Percentiles rank a stretch among this genome's conserved stretches.
Evolutionary conservation across 331 rosid genomes (phyloP).

Genomic region (Malus hybrid): DNA sequence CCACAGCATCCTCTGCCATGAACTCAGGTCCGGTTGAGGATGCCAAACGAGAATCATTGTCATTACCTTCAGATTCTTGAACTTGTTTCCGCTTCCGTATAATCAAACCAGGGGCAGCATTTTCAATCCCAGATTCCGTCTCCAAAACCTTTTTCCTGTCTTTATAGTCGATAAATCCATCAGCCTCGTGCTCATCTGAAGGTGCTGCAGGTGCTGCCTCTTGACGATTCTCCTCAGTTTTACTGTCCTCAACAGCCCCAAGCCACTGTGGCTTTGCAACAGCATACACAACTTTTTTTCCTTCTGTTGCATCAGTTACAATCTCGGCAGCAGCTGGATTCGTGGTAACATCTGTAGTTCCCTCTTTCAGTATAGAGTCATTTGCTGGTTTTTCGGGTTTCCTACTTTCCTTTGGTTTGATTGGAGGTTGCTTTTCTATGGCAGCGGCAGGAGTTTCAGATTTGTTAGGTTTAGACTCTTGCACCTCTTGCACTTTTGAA

Average conservation of each 20-base stretch:
- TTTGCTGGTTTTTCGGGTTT: slow-evolving; percentile 27
- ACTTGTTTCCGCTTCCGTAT: slow-evolving; percentile 77
- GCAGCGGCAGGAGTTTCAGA: slow-evolving; percentile 26
- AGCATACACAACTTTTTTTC: slow-evolving; percentile 39
- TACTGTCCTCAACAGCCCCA: slow-evolving; percentile 57
- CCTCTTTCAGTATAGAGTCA: slow-evolving; percentile 28
- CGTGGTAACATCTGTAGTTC: slow-evolving; percentile 20
- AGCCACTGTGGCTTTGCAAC: slow-evolving; percentile 87
- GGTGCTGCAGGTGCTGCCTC: slow-evolving; percentile 17
- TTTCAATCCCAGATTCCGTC: slow-evolving; percentile 47
- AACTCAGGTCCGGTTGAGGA: slow-evolving; percentile 44
- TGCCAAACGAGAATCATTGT: slow-evolving; percentile 24
- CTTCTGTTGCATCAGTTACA: slow-evolving; percentile 27
- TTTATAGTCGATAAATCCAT: slow-evolving; percentile 77
- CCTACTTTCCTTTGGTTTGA: slow-evolving; percentile 22
- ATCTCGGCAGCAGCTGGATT: slow-evolving; percentile 29
- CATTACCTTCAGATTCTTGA: slow-evolving; percentile 32
- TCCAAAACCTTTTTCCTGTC: slow-evolving; percentile 61
- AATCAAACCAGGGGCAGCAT: slow-evolving; percentile 83
- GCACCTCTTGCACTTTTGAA: slow-evolving; percentile 36
- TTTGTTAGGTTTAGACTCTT: slow-evolving; percentile 36
- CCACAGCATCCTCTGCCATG: slow-evolving; percentile 90
- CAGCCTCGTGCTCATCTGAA: slow-evolving; percentile 35
- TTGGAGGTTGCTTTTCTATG: slow-evolving; percentile 28
- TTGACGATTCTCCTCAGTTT: slow-evolving; percentile 34